These are phyloP conservation scores for Ordospora pajunii DNA, from an alignment of 371 early-diverging fungal species.

Conservation along the genomic window DNA sequence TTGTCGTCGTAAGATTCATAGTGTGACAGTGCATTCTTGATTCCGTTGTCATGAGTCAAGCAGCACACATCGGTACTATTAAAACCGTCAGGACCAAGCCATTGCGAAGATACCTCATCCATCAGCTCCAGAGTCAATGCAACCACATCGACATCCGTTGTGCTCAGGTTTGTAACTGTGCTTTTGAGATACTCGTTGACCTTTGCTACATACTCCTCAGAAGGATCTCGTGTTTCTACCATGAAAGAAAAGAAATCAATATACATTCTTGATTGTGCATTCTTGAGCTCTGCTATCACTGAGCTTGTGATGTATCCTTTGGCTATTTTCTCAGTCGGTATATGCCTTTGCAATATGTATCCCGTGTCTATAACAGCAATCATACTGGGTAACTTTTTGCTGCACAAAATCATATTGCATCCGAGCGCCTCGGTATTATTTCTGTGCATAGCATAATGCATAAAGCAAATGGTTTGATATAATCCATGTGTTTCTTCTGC, in stretches of 20 bases:
- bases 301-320: slow-evolving; percentile 45
- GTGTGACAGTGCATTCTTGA: slow-evolving; percentile 23
- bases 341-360: slow-evolving; percentile 30
- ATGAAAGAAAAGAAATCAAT: slow-evolving; percentile 35
- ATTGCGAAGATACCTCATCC: slow-evolving; percentile 28
- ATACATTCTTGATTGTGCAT: slow-evolving; percentile 35
- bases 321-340: slow-evolving; percentile 18
- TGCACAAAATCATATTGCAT: not conserved
- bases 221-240: slow-evolving; percentile 55
- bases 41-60: slow-evolving; percentile 45
- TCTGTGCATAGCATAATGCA: no score
- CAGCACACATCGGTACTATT: slow-evolving; percentile 25
- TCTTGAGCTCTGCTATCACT: slow-evolving; percentile 47
- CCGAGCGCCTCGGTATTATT: no score
- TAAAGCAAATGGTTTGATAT: no score
- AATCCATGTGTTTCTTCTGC: no score
- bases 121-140: slow-evolving; percentile 54
- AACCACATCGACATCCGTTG: slow-evolving; percentile 50
- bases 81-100: slow-evolving; percentile 19
- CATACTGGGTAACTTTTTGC: slow-evolving; percentile 25
- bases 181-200: slow-evolving; percentile 15
- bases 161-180: slow-evolving; percentile 35
- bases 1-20: slow-evolving; percentile 2
- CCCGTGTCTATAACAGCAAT: slow-evolving; percentile 57
- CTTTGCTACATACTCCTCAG: slow-evolving; percentile 24